Base-by-base conservation (phyloP, 306 rosid genomes). In the Quercus mongolica region DNA sequence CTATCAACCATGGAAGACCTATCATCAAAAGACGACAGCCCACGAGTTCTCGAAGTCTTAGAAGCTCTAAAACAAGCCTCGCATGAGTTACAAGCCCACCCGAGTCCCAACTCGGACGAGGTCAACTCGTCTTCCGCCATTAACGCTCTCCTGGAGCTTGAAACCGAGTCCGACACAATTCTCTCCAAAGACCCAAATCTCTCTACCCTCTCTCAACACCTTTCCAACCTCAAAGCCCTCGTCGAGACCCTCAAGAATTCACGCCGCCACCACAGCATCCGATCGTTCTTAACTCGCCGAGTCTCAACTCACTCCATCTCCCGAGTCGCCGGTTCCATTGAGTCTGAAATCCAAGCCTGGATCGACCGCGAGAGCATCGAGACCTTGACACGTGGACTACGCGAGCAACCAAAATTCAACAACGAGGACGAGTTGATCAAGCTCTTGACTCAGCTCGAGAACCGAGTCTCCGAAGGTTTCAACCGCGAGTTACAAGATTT, bases 61-160 rank as follows among this genome's bases (percentile, higher is more conserved):
- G 89, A 95, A 84, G 99, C 97, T 59, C 88, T 95, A 0, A 95
- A 95, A 86, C 89, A 92, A 85, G 99, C 97, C 17, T 87, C 97
- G 1, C 94, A 83, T 13, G 89, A 89, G 23, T 78, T 92, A 19
- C 95, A 89, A 73, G 13, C 76, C 3, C 71, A 86, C 70, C 90
- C 94, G 17, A 79, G 69, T 41, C 85, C 71, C 11, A 83, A 84
- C 74, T 74, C 89, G 69, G 73, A 80, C 31, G 82, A 86, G 23
- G 58, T 89, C n/a, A 81, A 84, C 76, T 89, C 98, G 9, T 82
- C 94, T 23, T 82, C 94, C 20, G 85, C 98, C 86, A 81, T 92
- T 15, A 89, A 90, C 41, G 92, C 99, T 14, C 90, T 95, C 26
- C 76, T 95, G 2, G 92, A 92, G 83, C 95, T 95, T 46, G 92